A percentile compares a stretch with the other conserved stretches of the same genome.
Conservation (phyloP, 768 basidiomycete genomes). For the Termitomyces heimii region DNA sequence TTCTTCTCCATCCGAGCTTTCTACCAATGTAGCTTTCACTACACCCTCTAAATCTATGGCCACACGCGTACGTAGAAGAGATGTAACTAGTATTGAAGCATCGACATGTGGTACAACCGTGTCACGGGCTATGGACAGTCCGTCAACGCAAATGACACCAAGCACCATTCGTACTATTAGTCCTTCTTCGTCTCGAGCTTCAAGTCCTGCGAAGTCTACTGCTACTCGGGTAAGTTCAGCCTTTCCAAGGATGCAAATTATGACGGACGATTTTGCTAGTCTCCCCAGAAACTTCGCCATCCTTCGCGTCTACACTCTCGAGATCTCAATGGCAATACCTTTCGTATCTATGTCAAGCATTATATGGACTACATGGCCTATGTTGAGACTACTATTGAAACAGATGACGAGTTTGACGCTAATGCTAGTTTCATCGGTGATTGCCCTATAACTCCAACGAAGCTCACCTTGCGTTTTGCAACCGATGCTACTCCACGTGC, state of each 20-base stretch:
- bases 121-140: slow-evolving; percentile 3
- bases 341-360: slow-evolving; percentile 73
- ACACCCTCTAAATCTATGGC: slow-evolving; percentile 7
- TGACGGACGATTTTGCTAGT: slow-evolving; percentile 10
- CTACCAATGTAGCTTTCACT: neutral
- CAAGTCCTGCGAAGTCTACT: slow-evolving; percentile 23
- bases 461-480: neutral
- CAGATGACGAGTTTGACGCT: slow-evolving; percentile 6
- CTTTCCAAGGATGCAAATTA: neutral
- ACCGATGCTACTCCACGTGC: slow-evolving; percentile 21
- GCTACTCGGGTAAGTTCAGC: slow-evolving; percentile 1
- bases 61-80: neutral
- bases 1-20: slow-evolving; percentile 6
- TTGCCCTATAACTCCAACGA: slow-evolving; percentile 7
- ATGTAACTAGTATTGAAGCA: neutral
- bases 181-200: slow-evolving; percentile 13
- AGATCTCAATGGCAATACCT: slow-evolving; percentile 66
- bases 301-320: slow-evolving; percentile 61
- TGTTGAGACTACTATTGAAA: slow-evolving; percentile 2
- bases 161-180: slow-evolving; percentile 11
- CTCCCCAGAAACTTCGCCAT: slow-evolving; percentile 56
- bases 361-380: slow-evolving; percentile 61
- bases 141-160: slow-evolving; percentile 13
- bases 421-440: neutral
- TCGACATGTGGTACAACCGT: neutral